Evolutionary conservation across 164 flowering plant species (phyloP), one percentile per base, ranked within the genome.

Genomic region (Vitis labrusca): DNA sequence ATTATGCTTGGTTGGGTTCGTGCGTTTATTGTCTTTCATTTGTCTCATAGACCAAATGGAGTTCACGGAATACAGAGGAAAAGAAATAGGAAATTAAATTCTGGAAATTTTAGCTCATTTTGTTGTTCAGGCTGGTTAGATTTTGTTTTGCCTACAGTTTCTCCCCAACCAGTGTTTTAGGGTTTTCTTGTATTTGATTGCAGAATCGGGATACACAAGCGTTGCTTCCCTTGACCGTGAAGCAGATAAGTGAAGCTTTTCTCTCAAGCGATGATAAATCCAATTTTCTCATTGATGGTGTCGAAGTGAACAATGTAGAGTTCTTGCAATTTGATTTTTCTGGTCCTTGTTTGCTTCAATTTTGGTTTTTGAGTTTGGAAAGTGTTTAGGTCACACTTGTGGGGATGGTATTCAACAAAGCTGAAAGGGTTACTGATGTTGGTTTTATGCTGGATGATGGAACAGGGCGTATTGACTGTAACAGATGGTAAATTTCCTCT

Each of bases 401-500:
- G 37, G 99, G 99, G 49, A 83, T 82, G 81, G 85, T 89, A 8
- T 70, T 59, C 19, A 82, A 85, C 51, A 89, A 80, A 76, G 77
- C 77, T 15, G 93, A 83, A 53, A 91, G 88, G 64, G 80, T 86
- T 17, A 89, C 95, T 13, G 93, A 96, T 77, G 81, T 86, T 61
- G 63, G 81, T 14, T 91, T 93, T 52, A 69, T 72, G 44, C 77
- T 96, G 10, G 95, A 93, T 79, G 99, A 96, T 83, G 99, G 99
- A 5, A 96, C 97, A 0, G 97, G 97, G 16, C 82, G 89, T n/a
- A 73, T 90, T 55, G 88, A 86, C 32, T 88, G 95, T 72, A 77
- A 69, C 49, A 84, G 86, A 88, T 96, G 99, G 98, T 95, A 58
- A 58, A 30, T 61, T 27, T 54, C 57, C 3, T 57, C 12, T 10